phyloP scores from a whole-genome alignment of 352 stramenopile genomes.

The Phytophthora tubulina region DNA sequence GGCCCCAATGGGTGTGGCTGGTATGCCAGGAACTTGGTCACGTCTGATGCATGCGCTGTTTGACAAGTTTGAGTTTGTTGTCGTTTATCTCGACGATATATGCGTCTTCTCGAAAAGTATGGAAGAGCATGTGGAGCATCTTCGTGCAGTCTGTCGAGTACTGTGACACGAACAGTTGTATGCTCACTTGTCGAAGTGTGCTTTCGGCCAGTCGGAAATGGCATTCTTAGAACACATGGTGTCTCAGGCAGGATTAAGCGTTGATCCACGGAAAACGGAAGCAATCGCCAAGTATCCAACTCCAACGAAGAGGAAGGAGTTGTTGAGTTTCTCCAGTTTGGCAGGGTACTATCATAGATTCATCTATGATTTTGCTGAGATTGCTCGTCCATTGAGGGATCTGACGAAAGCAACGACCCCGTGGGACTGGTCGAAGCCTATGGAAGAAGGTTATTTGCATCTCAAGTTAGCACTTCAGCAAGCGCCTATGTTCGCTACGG shows the following conservation, averaged over 20 bases:
- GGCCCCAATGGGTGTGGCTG: constrained; percentile 50
- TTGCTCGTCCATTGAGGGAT: constrained; percentile 24
- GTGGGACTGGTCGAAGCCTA: background rate
- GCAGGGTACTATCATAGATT: constrained; percentile 33
- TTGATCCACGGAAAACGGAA: constrained; percentile 34
- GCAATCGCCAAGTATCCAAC: constrained; percentile 29
- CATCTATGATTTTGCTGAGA: constrained; percentile 21
- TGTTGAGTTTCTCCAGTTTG: constrained; percentile 41
- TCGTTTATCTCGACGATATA: constrained; percentile 52
- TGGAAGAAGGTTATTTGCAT: constrained; percentile 4
- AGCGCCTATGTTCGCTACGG: constrained; percentile 40
- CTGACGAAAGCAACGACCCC: constrained; percentile 16
- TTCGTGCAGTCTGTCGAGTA: constrained; percentile 36
- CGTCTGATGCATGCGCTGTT: constrained; percentile 48
- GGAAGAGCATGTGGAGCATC: constrained; percentile 32
- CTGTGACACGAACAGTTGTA: constrained; percentile 36
- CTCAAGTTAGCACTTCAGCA: constrained; percentile 35
- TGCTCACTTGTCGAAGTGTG: constrained; percentile 33
- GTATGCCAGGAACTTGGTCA: constrained; percentile 52
- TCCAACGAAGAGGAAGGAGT: constrained; percentile 33
- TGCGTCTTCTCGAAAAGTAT: constrained; percentile 33
- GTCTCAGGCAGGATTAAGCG: constrained; percentile 18
- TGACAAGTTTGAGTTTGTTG: constrained; percentile 38
- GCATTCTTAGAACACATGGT: constrained; percentile 42
- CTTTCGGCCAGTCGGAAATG: constrained; percentile 26